Base-by-base conservation (phyloP, 345 rosid genomes). In the Populus deltoides region DNA sequence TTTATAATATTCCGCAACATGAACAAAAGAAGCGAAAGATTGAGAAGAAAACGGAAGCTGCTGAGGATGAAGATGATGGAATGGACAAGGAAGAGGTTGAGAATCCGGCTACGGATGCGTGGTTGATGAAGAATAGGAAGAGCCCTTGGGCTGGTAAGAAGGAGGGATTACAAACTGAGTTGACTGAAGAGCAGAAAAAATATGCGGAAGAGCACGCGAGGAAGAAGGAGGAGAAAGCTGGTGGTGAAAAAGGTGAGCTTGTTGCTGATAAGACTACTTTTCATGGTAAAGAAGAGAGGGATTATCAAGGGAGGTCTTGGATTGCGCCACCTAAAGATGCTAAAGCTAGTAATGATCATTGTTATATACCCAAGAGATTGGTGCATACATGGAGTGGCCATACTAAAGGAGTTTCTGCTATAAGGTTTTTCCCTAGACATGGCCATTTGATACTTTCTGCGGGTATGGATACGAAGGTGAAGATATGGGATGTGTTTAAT, bases 401-500 rank as follows among this genome's bases (percentile, higher is more conserved):
- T 73, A 79, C 81, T 6, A 79, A 79, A 47, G 81, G 81, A 16
- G 81, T 79, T 39, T 79, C 78, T 75, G 82, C 98, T 9, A 96
- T 96, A 80, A 74, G 97, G 74, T 96, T 96, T 83, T 93, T 96
- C 87, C 99, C 99, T 66, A 93, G 92, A 78, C 76, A 87, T n/a
- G 98, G 99, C 12, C 99, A 96, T 87, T 92, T 96, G 81, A 92
- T 96, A 81, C 98, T 96, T 71, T 96, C 99, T 17, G 99, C 97
- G 13, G 98, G 98, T 75, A 92, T 92, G 98, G 99, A 96, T 81
- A 82, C 88, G 4, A 96, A 96, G 82, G 98, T 96, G 79, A 96
- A 93, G 95, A 96, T 96, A 62, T 96, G 99, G 99, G 99, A 96
- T 86, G 99, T 96, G 78, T 89, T 88, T 66, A 93, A 96, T 85